These are phyloP conservation scores for Boletus reticulatus DNA, from an alignment of 768 basidiomycete genomes.

Conservation along the genomic window DNA sequence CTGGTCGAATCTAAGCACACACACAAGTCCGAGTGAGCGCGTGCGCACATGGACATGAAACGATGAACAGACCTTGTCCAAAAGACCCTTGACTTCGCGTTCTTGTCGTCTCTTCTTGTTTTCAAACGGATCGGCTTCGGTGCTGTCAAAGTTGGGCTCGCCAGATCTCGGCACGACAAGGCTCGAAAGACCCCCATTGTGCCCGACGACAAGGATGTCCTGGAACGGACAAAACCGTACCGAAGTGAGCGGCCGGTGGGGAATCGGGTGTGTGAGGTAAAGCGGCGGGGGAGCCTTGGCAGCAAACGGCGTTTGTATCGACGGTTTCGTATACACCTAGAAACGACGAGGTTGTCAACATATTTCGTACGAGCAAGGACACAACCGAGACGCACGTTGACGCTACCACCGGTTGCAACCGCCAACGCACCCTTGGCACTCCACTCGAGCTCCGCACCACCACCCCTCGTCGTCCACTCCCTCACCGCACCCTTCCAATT, in stretches of 20 bases:
- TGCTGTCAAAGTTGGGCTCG: constrained; percentile 92
- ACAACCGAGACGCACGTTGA: constrained; percentile 57
- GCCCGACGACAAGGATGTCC: constrained; percentile 80
- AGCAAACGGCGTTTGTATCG: constrained; percentile 55
- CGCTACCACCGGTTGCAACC: constrained; percentile 77
- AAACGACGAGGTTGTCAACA: neutral
- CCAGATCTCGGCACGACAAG: constrained; percentile 91
- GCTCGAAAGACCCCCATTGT: constrained; percentile 73
- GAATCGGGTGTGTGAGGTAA: constrained; percentile 86
- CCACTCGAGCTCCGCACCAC: constrained; percentile 73
- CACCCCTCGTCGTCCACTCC: constrained; percentile 72
- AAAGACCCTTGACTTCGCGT: constrained; percentile 82
- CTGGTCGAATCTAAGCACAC: constrained; percentile 71
- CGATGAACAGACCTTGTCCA: constrained; percentile 70
- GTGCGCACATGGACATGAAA: neutral
- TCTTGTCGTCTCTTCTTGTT: constrained; percentile 77
- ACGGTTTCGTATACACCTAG: constrained; percentile 71
- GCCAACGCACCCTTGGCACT: constrained; percentile 82
- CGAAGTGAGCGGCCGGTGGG: constrained; percentile 71
- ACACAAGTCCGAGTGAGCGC: neutral
- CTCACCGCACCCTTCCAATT: constrained; percentile 92
- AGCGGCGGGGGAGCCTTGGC: constrained; percentile 64
- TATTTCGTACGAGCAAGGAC: neutral
- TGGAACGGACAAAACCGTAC: constrained; percentile 88
- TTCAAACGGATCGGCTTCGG: constrained; percentile 95